phyloP scores from a whole-genome alignment of 108 stramenopile genomes.

The Stephanodiscus minutulus region DNA sequence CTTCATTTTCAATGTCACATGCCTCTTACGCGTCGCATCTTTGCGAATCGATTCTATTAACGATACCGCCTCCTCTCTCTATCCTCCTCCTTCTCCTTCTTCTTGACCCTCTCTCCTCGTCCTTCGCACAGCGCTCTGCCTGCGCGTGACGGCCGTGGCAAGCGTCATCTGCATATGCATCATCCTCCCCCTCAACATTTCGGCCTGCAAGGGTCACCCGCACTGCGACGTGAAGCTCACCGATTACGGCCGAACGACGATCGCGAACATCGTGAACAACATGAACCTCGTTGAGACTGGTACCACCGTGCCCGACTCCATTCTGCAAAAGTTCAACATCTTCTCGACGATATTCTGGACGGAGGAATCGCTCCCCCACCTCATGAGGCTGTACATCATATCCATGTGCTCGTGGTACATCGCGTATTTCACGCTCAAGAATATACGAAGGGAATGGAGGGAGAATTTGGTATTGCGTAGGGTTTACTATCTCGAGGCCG shows the following conservation, averaged over 20 bases:
- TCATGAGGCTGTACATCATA: slow-evolving; percentile 59
- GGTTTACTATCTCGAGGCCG: slow-evolving; percentile 82
- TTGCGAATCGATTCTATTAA: no score
- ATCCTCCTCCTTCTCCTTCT: neutral
- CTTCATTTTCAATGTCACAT: no score
- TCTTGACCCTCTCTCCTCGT: neutral
- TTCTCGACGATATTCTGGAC: slow-evolving; percentile 41
- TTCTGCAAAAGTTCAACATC: slow-evolving; percentile 17
- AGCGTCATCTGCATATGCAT: slow-evolving; percentile 60
- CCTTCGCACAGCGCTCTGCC: slow-evolving; percentile 44
- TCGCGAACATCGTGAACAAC: slow-evolving; percentile 60
- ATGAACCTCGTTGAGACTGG: neutral
- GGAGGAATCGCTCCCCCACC: slow-evolving; percentile 11
- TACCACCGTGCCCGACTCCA: neutral
- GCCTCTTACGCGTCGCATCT: no score
- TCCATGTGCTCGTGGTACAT: slow-evolving; percentile 67
- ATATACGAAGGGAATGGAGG: slow-evolving; percentile 68
- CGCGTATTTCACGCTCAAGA: slow-evolving; percentile 48
- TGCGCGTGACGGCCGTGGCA: slow-evolving; percentile 59
- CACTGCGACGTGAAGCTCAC: slow-evolving; percentile 51
- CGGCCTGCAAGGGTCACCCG: slow-evolving; percentile 44
- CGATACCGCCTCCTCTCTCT: no score
- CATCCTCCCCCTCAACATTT: slow-evolving; percentile 70
- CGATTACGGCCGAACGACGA: slow-evolving; percentile 75
- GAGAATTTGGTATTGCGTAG: slow-evolving; percentile 75